A percentile compares a stretch with the other conserved stretches of the same genome.
These are phyloP conservation scores for Sarocladium kiliense DNA, from an alignment of 2,329 filamentous ascomycete genomes.

Conservation along the genomic window DNA sequence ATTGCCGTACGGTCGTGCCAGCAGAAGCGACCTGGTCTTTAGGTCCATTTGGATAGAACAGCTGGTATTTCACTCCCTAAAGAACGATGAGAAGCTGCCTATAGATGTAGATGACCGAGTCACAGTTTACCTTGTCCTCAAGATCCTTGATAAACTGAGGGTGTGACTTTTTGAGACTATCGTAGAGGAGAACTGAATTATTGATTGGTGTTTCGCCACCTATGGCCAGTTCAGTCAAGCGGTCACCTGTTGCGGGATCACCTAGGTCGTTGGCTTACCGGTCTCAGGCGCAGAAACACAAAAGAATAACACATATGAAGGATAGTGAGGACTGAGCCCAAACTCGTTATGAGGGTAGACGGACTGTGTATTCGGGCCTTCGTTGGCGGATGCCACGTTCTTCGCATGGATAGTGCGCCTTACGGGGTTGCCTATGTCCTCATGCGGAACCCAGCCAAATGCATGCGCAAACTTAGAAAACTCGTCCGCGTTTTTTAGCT, in stretches of 20 bases:
- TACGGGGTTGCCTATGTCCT: conserved; percentile 28
- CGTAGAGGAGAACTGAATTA: conserved; percentile 23
- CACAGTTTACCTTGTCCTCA: conserved; percentile 21
- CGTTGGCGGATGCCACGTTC: conserved; percentile 32
- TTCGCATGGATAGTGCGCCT: conserved; percentile 25
- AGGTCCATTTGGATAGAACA: conserved; percentile 20
- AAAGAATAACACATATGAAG: conserved; percentile 28
- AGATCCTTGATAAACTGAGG: conserved; percentile 24
- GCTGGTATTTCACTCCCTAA: background rate
- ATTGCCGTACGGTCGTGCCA: conserved; percentile 24
- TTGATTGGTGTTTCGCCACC: conserved; percentile 30
- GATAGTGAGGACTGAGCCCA: conserved; percentile 31
- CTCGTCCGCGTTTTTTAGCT: conserved; percentile 24
- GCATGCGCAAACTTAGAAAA: conserved; percentile 29
- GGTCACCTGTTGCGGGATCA: background rate
- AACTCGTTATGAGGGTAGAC: conserved; percentile 35
- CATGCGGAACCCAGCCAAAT: conserved; percentile 27
- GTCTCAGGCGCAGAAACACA: conserved; percentile 18
- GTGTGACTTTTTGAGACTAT: conserved; percentile 18
- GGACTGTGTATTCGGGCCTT: conserved; percentile 26
- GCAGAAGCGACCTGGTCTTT: conserved; percentile 24
- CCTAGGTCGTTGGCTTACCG: too few species aligned
- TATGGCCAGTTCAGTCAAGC: conserved; percentile 9
- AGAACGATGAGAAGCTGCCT: background rate
- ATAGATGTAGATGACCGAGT: conserved; percentile 23